Percentiles rank a stretch among this genome's conserved stretches.
phyloP scores from a whole-genome alignment of 495 filamentous ascomycete species.

The Tuber melanosporum region DNA sequence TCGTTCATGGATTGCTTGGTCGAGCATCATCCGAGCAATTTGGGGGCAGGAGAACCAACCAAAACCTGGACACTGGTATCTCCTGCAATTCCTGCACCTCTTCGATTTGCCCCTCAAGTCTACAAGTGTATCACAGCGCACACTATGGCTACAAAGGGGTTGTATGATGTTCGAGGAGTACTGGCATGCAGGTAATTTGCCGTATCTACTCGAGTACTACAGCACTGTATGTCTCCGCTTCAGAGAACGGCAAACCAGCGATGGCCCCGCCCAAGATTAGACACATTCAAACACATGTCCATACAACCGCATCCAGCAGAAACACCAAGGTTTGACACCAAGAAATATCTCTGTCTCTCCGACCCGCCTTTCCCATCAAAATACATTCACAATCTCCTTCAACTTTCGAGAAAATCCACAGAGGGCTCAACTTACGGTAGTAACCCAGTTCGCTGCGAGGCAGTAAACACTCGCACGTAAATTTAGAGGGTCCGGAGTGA shows the following conservation, averaged over 20 bases:
- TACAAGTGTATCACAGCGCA: background rate
- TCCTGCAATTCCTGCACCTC: background rate
- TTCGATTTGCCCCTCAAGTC: background rate
- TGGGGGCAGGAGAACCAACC: background rate
- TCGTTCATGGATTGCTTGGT: background rate
- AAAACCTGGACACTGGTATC: background rate
- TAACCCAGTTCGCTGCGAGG: conserved; percentile 10
- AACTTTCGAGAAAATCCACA: conserved; percentile 1
- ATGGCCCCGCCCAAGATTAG: background rate
- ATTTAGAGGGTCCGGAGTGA: conserved; percentile 4
- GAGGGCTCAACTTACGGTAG: background rate
- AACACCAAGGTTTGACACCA: background rate
- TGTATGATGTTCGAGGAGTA: background rate
- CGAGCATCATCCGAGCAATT: background rate
- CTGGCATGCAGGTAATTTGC: background rate
- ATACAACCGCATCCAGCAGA: background rate
- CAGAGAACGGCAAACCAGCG: background rate
- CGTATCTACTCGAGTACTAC: background rate
- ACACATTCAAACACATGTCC: background rate
- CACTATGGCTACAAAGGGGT: background rate
- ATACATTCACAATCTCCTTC: background rate
- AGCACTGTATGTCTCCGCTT: background rate
- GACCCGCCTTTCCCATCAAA: conserved; percentile 19
- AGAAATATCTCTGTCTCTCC: conserved; percentile 28
- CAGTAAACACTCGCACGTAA: background rate